Base-by-base conservation (phyloP, 768 basidiomycete species). In the Lactifluus piperatus region DNA sequence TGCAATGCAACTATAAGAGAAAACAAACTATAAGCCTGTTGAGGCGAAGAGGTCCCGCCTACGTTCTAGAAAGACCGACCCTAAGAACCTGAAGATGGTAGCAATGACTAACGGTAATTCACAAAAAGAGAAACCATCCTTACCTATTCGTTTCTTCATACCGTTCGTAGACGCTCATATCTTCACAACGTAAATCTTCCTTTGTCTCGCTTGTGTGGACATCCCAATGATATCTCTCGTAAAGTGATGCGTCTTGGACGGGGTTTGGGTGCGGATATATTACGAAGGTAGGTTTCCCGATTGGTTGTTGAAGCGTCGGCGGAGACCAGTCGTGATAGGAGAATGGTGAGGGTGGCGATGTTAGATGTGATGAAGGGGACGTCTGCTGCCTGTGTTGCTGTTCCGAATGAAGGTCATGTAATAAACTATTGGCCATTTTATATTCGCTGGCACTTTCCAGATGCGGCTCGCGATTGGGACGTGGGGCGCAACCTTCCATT, bases 81-180 rank as follows among this genome's bases (percentile, higher is more conserved):
- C 81, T 41, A 91, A 69, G 10, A 83, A 66, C 68, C 88, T 90
- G 64, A 29, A 14, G 14, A 27, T n/a, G 2, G n/a, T 18, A 11
- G 46, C 24, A 11, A 45, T 60, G 34, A 55, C 11, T 49, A 18
- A 24, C n/a, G 8, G 11, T 34, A 24, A 27, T 10, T 29, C 43
- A n/a, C 29, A 26, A 52, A 26, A 52, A 7, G 24, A 37, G 50
- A 51, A 44, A 37, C 51, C 24, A 45, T n/a, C 58, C 65, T n/a
- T 45, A 85, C 88, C 74, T 84, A 68, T 89, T 90, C 0, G 75
- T 74, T 54, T 78, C 77, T 67, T 83, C 84, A 57, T 90, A 90
- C 14, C 76, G 78, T 58, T 83, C 77, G 56, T 39, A 68, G 57
- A 56, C 57, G 39, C 20, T 53, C 50, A 45, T 56, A 29, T 46